Base-by-base conservation (phyloP, 768 basidiomycete genomes). In the Tricholoma terreum region DNA sequence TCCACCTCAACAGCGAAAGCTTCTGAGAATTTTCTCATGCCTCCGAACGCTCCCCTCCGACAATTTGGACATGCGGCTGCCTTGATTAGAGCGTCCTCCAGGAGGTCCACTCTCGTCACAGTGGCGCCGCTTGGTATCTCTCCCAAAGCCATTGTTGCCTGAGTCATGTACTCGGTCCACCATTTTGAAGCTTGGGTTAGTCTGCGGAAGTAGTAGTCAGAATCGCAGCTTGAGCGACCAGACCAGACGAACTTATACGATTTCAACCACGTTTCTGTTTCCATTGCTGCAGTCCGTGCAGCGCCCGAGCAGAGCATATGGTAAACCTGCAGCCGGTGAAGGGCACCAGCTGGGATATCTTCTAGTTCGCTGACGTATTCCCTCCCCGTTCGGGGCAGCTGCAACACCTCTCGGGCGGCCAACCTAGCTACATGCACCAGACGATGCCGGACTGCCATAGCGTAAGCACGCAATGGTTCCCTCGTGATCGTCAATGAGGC, bases 281-380 rank as follows among this genome's bases (percentile, higher is more conserved):
- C 58, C n/a, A 53, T 61, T 12, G 57, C 60, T 15, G 63, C 54
- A 4, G 46, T 24, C 15, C 38, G 30, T 1, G 67, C 64, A 11
- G 49, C 53, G 22, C 43, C 50, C n/a, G 65, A 67, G 54, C 72
- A 73, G 21, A 34, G 54, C 34, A 66, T 50, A 58, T 73, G 72
- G 57, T 72, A 74, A 14, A 62, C 55, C 52, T 72, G 66, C 12
- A 75, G 64, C 8, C 67, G 66, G 55, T 69, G 63, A 54, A 68
- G 66, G 30, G 59, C 62, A 0, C 65, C 70, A 6, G 66, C 73
- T 0, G 61, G 64, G 57, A 75, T 68, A 21, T 62, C 31, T 54
- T 70, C 72, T 34, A 75, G 62, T 58, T 74, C 73, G 1, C 61
- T 36, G 14, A 64, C 66, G 56, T 72, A 74, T 12, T 57, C 24